Evolutionary conservation across 2,329 filamentous ascomycete species (phyloP), one percentile per base, ranked within the genome.

Genomic region (Aspergillus tanneri): DNA sequence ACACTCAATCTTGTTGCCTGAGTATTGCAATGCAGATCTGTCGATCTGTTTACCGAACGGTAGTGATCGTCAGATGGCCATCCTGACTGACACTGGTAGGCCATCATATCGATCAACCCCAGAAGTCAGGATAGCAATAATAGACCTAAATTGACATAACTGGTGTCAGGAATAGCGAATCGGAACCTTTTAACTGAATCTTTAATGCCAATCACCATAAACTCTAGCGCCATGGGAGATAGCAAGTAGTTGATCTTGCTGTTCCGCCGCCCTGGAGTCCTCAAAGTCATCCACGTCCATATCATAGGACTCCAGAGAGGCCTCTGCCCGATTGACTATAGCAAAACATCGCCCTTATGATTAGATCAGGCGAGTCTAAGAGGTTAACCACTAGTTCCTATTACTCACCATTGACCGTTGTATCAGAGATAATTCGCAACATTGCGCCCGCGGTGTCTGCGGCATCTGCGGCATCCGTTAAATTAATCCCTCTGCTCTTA

Each of bases 281-380:
- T 22, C 18, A 19, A 38, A 38, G 36, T 38, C 36, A 38, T 38
- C 36, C 36, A 18, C 36, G 21, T 38, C 36, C 36, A 38, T 18
- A 21, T 38, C 36, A 21, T 38, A 38, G 36, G 19, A 38, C 23
- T 19, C 36, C 18, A 38, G 18, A 2, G 36, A 19, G 7, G 36
- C 36, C 21, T 38, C 36, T 7, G 19, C 16, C 36, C 36, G 14
- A n/a, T 38, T 14, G n/a, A 38, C 36, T 19, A 38, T 38, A 9
- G 36, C 21, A 38, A 38, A 38, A 38, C 36, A 38, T 11, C 36
- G 36, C 14, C 36, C 36, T 38, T 6, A 5, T 8, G 8, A n/a
- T 8, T 28, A 28, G n/a, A 28, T 19, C n/a, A 38, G 23, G 8
- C 36, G n/a, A 38, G 36, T n/a, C 25, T 28, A n/a, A n/a, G n/a